phyloP scores from a whole-genome alignment of 306 rosid genomes.

The Mimosa bimucronata region DNA sequence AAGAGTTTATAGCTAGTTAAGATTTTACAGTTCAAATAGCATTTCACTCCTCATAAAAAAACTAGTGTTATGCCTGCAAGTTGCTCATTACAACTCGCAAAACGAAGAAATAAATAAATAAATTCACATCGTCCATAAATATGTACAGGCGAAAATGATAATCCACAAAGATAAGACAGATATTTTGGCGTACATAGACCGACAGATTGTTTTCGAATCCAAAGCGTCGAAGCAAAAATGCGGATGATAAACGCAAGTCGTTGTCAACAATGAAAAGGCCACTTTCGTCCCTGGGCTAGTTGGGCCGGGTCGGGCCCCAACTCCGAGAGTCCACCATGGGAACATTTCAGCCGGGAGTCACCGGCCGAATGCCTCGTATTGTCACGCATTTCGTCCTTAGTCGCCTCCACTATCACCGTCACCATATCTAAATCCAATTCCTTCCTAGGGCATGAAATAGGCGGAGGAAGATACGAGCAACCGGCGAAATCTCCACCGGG shows the following conservation, averaged over 20 bases:
- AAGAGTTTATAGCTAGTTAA: too few species aligned
- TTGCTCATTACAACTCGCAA: too few species aligned
- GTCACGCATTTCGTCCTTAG: background rate
- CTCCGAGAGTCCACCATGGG: background rate
- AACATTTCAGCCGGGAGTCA: background rate
- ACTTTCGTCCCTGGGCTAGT: background rate
- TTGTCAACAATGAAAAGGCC: background rate
- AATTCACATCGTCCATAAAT: too few species aligned
- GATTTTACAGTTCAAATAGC: too few species aligned
- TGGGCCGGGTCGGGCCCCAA: background rate
- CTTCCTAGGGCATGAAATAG: slow-evolving; percentile 41
- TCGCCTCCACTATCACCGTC: slow-evolving; percentile 17
- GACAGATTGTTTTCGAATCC: background rate
- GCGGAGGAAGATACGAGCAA: slow-evolving; percentile 30
- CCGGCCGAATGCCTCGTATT: background rate
- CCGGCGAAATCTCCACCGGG: slow-evolving; percentile 3
- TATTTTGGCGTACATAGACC: background rate
- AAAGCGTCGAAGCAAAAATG: background rate
- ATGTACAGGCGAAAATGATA: background rate
- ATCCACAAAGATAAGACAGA: background rate
- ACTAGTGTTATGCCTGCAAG: too few species aligned
- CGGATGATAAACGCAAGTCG: background rate
- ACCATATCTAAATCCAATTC: slow-evolving; percentile 19
- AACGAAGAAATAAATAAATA: too few species aligned
- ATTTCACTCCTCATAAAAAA: too few species aligned